phyloP scores from a whole-genome alignment of 768 basidiomycete species.

The button mushroom (Agaricus bisporus) region DNA sequence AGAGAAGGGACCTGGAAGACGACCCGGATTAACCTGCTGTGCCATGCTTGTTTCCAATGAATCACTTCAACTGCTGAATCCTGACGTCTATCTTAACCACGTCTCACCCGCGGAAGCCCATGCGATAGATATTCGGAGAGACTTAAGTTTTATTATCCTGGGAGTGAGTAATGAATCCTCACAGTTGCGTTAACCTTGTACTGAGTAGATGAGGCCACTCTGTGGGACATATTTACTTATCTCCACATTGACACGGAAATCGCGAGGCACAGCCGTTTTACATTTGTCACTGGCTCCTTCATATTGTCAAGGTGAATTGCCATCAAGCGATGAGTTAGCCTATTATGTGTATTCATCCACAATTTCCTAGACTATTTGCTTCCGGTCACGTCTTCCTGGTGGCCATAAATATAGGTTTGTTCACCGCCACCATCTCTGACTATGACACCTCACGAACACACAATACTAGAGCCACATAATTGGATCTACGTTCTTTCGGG shows the following conservation, averaged over 20 bases:
- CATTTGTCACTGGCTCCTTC: neutral
- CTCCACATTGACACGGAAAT: neutral
- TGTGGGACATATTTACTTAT: neutral
- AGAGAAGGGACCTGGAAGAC: too few relatives aligned
- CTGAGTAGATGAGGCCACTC: neutral
- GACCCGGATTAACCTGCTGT: too few relatives aligned
- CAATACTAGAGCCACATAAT: neutral
- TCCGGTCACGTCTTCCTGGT: neutral
- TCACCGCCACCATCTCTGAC: neutral
- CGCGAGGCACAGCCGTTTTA: neutral
- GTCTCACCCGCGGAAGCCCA: neutral
- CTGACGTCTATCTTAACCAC: neutral
- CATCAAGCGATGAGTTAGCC: neutral
- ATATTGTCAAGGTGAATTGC: neutral
- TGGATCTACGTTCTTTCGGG: neutral
- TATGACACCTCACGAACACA: neutral
- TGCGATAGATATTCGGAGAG: neutral
- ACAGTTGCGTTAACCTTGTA: neutral
- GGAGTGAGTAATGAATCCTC: neutral
- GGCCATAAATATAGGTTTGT: neutral
- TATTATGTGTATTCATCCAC: neutral
- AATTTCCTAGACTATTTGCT: neutral
- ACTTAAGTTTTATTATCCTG: neutral
- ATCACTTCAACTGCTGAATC: neutral
- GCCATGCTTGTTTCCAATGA: neutral